Base-by-base conservation (phyloP, 208 protist species). In the Sergeia podlipaevii region DNA sequence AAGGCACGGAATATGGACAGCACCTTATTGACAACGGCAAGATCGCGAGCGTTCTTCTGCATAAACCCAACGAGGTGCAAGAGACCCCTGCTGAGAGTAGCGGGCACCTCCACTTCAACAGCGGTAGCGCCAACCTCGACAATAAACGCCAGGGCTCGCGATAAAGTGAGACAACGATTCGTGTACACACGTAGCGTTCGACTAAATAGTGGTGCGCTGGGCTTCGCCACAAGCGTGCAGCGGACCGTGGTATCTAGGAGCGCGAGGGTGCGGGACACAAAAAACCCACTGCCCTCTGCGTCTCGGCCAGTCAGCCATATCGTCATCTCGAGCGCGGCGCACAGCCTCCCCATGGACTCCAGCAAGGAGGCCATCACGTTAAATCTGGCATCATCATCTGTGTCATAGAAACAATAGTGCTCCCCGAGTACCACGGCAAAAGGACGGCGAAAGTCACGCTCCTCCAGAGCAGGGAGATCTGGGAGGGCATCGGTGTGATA, bases 291-390 rank as follows among this genome's bases (percentile, higher is more conserved):
- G 18, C 56, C 44, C 32, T 74, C 72, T 1, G 43, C 57, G 48
- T 74, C 65, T 23, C 47, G 47, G 32, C 46, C 43, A 47, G 59
- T 70, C 18, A 80, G 41, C 77, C 78, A 90, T 47, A 85, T 37
- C 30, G 74, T 57, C 30, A 61, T 29, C 60, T 86, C 80, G n/a
- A 82, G 42, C 26, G 67, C 71, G 4, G 58, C 29, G 2, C 64
- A 52, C 33, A 91, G 38, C 29, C 60, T 65, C 4, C 56, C 67
- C 27, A 78, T 74, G 2, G 62, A 46, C 24, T 82, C 70, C 41
- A 91, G 62, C 20, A 64, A 49, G 18, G 79, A 76, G 50, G 74
- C 70, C 41, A 84, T 61, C 27, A 42, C 51, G 65, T 88, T 88
- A 23, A 83, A 54, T 7, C 30, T 52, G 0, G 32, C 18, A 48